These are phyloP conservation scores for Cadophora luteo-olivacea DNA, from an alignment of 2,329 filamentous ascomycete species.

Conservation along the genomic window DNA sequence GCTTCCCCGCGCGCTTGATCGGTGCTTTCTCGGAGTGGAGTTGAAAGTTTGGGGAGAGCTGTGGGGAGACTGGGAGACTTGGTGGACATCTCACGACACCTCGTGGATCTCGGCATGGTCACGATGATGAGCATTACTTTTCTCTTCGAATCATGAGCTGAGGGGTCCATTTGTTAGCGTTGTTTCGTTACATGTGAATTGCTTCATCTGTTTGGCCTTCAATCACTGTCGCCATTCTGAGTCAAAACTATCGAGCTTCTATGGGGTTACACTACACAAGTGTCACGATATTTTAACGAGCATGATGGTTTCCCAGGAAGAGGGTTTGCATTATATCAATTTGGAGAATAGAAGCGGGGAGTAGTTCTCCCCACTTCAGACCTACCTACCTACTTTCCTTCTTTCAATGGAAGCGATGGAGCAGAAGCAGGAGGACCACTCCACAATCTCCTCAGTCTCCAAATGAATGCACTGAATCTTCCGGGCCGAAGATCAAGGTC, in stretches of 20 bases:
- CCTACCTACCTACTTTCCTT: background rate
- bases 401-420: background rate
- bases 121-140: background rate
- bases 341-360: background rate
- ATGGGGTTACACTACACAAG: background rate
- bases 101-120: background rate
- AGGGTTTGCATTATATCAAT: background rate
- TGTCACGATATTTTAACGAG: background rate
- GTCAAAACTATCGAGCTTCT: background rate
- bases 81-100: background rate
- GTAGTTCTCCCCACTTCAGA: background rate
- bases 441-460: background rate
- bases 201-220: background rate
- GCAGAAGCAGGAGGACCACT: background rate
- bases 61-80: constrained; percentile 11
- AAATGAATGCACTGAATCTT: background rate
- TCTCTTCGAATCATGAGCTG: background rate
- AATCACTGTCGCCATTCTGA: background rate
- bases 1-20: constrained; percentile 14
- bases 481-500: background rate
- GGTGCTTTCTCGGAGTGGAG: constrained; percentile 11
- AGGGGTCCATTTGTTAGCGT: background rate
- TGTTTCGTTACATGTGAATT: background rate
- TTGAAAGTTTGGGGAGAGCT: constrained; percentile 3
- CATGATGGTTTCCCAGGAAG: background rate